Evolutionary conservation across 495 filamentous ascomycete species (phyloP), one percentile per base, ranked within the genome.

Genomic region (Podospora australis): DNA sequence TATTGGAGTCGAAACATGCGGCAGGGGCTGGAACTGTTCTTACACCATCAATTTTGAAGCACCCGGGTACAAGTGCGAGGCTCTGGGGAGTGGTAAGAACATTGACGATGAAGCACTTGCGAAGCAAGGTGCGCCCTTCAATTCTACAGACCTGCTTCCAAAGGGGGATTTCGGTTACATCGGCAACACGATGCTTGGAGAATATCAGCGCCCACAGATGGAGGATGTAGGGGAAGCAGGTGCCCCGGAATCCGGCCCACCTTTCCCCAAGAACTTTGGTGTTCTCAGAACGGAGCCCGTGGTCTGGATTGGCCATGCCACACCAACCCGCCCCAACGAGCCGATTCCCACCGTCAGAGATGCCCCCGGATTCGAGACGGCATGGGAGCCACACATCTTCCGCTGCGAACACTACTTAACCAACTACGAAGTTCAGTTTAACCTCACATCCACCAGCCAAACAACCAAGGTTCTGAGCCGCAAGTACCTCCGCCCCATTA

Each of bases 21-120:
- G 61, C 10, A 34, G 23, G 2, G 59, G 61, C 1, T 64, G 61
- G 61, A 60, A 64, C 34, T 64, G 61, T 54, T 55, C 42, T n/a
- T 64, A 64, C 34, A 55, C 46, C 29, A 50, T 64, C 17, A 34
- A 46, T 0, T 64, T 62, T 25, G 35, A 39, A 4, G 61, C 48
- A 3, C 56, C 61, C 1, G 58, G 56, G 0, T 64, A 64, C 47
- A 64, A 62, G 25, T 64, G 61, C 48, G 24, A 34, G 11, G 45
- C 55, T 20, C 8, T 59, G 4, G 56, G 51, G 6, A 44, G 50
- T 20, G 56, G 58, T 10, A 35, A 30, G 2, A 39, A 39, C 10
- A 42, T 56, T 11, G 59, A 62, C 24, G 48, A 39, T 13, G 30
- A 39, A 5, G 38, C 23, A 6, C 50, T 64, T 22, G 21, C 23